Evolutionary conservation across 73 alveolate species (phyloP), one percentile per base, ranked within the genome.

Genomic region (Stentor coeruleus): DNA sequence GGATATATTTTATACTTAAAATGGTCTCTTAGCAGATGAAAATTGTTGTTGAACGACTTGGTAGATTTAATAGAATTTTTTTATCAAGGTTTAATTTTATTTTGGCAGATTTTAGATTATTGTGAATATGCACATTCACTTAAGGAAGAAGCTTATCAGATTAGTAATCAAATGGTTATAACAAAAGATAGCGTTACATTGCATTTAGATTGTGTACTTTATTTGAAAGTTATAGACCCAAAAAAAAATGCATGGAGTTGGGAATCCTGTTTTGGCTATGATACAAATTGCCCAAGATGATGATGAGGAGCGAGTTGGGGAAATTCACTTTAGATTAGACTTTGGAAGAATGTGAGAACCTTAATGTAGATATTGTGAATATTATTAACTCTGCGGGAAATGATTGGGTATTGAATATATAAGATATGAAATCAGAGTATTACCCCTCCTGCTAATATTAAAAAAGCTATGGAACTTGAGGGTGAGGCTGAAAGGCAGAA

Each of bases 261-360:
- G 88, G 58, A 87, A 82, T 89, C 93, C 95, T 74, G 59, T 57
- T 59, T 42, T 73, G 20, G 97, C 97, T 4, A 93, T 92, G 76
- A 90, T 92, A 59, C 92, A 90, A 81, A 84, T 95, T 42, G 99
- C 98, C 15, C 88, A 85, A 95, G 85, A 93, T 98, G 58, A 90
- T 97, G 33, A 92, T 94, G 97, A 89, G 99, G 83, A 86, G 96
- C 37, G 98, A 95, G 59, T 91, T 95, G 3, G 99, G 99, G 57
- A 92, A 92, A 83, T 76, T 92, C 60, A 85, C 91, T 0, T 59
- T 85, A 81, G 91, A 85, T 11, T 33, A 85, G 76, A 85, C 87
- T 38, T 93, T 93, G 83, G 97, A 93, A 58, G 97, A 89, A 58
- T 81, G 98, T 42, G 98, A 90, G 3, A 77, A 81, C 35, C 85